Evolutionary conservation across 176 grass and related monocot genomes (phyloP), one percentile per base, ranked within the genome.

Genomic region (Paspalum notatum): DNA sequence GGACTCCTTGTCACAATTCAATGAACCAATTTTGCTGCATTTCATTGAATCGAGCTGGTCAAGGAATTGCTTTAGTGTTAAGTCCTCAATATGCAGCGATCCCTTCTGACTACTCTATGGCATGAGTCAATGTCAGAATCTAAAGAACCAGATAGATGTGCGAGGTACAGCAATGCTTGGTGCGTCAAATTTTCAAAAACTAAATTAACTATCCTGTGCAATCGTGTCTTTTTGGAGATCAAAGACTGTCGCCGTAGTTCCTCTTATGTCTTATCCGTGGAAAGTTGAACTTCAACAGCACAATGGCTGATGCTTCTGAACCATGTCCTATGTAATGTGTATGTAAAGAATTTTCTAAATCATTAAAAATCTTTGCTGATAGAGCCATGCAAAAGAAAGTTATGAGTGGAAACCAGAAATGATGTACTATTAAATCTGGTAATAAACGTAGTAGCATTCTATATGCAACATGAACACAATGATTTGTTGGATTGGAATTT

Each of bases 111-210:
- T 17, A 69, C 12, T 43, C 13, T 27, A 32, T 52, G 17, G 4
- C 69, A n/a, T 16, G 22, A 64, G 47, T 85, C 77, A 47, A 55
- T 76, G 27, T 62, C 25, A 32, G 11, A 32, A 6, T 62, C 27
- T 62, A 5, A 51, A 37, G 20, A 78, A n/a, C 43, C 14, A 44
- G 22, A 42, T 60, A 25, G 61, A 11, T 24, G 45, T 15, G 63
- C 4, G 9, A 13, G 17, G 8, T 38, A 14, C 20, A 52, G n/a
- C 20, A 6, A 80, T 42, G 59, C 6, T 4, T 67, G 15, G 22
- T 38, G 7, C 14, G 18, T 55, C 43, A 55, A 38, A 32, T 18
- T 44, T 20, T 24, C 7, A 53, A 17, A 49, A 55, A 56, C 48
- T 7, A 74, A 59, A 45, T 49, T 11, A 60, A 37, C 20, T 43